Conservation (phyloP, 2,329 filamentous ascomycete species). For the Cercospora sp. region DNA sequence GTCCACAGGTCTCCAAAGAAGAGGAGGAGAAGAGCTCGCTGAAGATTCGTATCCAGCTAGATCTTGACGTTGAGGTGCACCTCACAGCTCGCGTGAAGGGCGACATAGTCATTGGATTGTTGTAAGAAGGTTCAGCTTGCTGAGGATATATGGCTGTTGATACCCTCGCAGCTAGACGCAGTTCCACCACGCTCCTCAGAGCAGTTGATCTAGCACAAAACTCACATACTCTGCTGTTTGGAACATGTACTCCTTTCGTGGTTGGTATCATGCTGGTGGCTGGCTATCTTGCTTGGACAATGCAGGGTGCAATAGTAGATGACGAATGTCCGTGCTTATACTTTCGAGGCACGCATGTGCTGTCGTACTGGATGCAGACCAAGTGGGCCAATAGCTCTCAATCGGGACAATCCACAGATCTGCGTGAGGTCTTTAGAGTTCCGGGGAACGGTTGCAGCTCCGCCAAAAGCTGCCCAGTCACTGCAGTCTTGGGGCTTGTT, state of each 20-base stretch:
- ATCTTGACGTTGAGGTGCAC: conserved; percentile 37
- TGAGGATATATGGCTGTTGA: not conserved
- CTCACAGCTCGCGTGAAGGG: conserved; percentile 33
- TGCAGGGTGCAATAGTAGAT: not conserved
- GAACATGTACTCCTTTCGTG: not conserved
- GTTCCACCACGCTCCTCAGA: not conserved
- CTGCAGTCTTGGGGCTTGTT: not conserved
- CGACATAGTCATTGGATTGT: conserved; percentile 36
- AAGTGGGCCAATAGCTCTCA: not conserved
- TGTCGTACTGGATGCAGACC: conserved; percentile 5
- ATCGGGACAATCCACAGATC: conserved; percentile 8
- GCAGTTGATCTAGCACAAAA: not conserved
- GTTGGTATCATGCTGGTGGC: not conserved
- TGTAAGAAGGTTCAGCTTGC: conserved; percentile 23
- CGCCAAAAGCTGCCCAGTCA: not conserved
- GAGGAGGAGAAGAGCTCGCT: conserved; percentile 31
- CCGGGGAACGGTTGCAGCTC: not conserved
- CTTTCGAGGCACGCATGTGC: not conserved
- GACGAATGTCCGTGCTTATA: conserved; percentile 3
- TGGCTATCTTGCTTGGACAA: not conserved
- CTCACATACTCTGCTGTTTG: not conserved
- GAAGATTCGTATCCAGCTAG: conserved; percentile 35
- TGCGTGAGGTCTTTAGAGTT: not conserved
- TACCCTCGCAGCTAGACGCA: not conserved
- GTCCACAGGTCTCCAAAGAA: not conserved